A percentile compares a stretch with the other conserved stretches of the same genome.
These are phyloP conservation scores for Cystobasidium slooffiae DNA, from an alignment of 1,284 basidiomycete genomes.

Conservation along the genomic window DNA sequence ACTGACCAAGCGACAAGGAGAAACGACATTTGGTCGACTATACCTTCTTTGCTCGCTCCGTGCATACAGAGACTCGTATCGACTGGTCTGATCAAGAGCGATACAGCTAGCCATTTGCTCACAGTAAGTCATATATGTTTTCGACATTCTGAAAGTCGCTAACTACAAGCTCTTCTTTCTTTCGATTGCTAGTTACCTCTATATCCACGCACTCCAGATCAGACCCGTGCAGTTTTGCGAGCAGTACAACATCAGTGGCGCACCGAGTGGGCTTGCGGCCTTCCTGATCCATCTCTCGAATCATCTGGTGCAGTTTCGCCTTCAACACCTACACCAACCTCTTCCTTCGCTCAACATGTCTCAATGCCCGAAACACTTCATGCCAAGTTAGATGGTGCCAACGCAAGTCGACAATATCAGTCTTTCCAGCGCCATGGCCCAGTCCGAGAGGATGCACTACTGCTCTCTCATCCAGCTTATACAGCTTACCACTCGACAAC, in stretches of 20 bases:
- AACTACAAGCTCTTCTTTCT: background rate
- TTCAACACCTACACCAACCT: slow-evolving; percentile 24
- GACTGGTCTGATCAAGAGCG: slow-evolving; percentile 57
- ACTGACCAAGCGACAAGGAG: slow-evolving; percentile 12
- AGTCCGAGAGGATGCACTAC: slow-evolving; percentile 49
- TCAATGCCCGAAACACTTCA: slow-evolving; percentile 3
- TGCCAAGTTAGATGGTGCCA: slow-evolving; percentile 1
- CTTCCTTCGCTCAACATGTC: background rate
- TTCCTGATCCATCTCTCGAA: slow-evolving; percentile 41
- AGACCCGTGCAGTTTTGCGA: slow-evolving; percentile 57
- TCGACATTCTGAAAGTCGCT: background rate
- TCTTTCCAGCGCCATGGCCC: slow-evolving; percentile 1
- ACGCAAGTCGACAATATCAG: background rate
- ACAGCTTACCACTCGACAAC: slow-evolving; percentile 56
- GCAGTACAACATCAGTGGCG: slow-evolving; percentile 56
- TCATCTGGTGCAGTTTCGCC: slow-evolving; percentile 10
- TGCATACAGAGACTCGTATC: slow-evolving; percentile 59
- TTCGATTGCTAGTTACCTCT: slow-evolving; percentile 53
- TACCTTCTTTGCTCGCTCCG: slow-evolving; percentile 56
- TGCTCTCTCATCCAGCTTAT: slow-evolving; percentile 58
- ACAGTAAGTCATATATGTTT: slow-evolving; percentile 46
- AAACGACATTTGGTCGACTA: slow-evolving; percentile 56
- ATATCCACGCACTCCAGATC: slow-evolving; percentile 56
- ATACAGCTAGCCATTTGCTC: slow-evolving; percentile 57
- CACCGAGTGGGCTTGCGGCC: slow-evolving; percentile 56